phyloP scores from a whole-genome alignment of 805 yeast species.

The Spathaspora boniae region DNA sequence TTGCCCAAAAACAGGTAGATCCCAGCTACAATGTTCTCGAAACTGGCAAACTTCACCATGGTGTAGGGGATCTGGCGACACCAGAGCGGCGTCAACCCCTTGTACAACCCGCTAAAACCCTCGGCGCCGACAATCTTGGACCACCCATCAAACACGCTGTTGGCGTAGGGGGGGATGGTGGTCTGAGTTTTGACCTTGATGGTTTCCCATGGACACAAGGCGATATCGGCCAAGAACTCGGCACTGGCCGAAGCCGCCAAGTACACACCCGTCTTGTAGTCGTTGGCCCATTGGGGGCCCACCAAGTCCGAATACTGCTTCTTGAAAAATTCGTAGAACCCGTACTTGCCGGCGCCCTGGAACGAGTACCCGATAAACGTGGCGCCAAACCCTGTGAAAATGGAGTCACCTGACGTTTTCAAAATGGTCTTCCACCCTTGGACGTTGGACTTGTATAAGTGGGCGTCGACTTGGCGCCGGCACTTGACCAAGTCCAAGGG shows the following conservation, averaged over 20 bases:
- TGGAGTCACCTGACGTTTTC: slow-evolving; percentile 71
- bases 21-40: slow-evolving; percentile 82
- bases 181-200: slow-evolving; percentile 94
- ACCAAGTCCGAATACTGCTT: slow-evolving; percentile 64
- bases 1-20: slow-evolving; percentile 75
- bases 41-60: slow-evolving; percentile 93
- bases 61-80: slow-evolving; percentile 97
- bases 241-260: slow-evolving; percentile 90
- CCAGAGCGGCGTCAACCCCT: slow-evolving; percentile 92
- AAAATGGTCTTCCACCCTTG: slow-evolving; percentile 81
- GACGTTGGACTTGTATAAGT: slow-evolving; percentile 67
- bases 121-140: slow-evolving; percentile 60
- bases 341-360: slow-evolving; percentile 98
- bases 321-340: slow-evolving; percentile 90
- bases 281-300: slow-evolving; percentile 59
- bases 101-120: slow-evolving; percentile 75
- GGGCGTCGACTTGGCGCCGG: slow-evolving; percentile 82
- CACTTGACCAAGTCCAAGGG: slow-evolving; percentile 93
- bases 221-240: slow-evolving; percentile 86
- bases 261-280: slow-evolving; percentile 70
- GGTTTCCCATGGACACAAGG: slow-evolving; percentile 92
- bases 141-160: slow-evolving; percentile 62
- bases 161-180: slow-evolving; percentile 81
- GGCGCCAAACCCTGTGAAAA: slow-evolving; percentile 89
- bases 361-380: slow-evolving; percentile 89